Percentiles rank a stretch among this genome's conserved stretches.
Conservation (phyloP, 2,329 filamentous ascomycete genomes). For the Hortaea werneckii region DNA sequence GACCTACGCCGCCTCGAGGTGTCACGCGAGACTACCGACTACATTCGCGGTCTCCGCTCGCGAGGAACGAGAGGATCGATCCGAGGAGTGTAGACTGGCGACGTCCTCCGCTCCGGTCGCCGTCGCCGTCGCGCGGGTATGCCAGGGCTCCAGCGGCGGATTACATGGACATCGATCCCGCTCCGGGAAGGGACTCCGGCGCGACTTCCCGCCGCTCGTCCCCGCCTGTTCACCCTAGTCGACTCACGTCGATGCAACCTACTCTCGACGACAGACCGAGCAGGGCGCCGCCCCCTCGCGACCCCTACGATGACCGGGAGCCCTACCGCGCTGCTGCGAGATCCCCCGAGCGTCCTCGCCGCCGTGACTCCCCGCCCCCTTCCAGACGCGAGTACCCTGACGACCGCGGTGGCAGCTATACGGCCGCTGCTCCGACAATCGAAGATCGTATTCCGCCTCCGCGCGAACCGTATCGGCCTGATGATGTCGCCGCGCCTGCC, state of each 20-base stretch:
- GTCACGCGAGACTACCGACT: conserved; percentile 32
- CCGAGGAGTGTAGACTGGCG: conserved; percentile 40
- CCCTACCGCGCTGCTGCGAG: conserved; percentile 18
- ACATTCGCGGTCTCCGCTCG: conserved; percentile 45
- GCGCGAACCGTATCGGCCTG: conserved; percentile 19
- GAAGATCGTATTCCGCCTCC: conserved; percentile 12
- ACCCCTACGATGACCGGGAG: conserved; percentile 17
- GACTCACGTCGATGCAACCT: conserved; percentile 29
- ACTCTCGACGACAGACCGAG: conserved; percentile 21
- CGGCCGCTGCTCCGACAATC: conserved; percentile 2
- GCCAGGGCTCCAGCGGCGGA: conserved; percentile 12
- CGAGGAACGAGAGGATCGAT: conserved; percentile 41
- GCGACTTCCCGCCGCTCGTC: conserved; percentile 53
- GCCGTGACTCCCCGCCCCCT: neutral
- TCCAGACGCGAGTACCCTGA: conserved; percentile 13
- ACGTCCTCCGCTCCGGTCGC: conserved; percentile 39
- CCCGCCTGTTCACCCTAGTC: conserved; percentile 47
- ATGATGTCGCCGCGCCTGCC: conserved; percentile 13
- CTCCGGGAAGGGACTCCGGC: conserved; percentile 41
- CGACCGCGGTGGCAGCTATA: conserved; percentile 10
- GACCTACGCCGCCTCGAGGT: conserved; percentile 22
- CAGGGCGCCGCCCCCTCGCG: conserved; percentile 12
- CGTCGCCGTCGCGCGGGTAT: conserved; percentile 35
- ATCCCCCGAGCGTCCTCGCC: neutral
- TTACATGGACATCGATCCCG: conserved; percentile 33